A percentile compares a stretch with the other conserved stretches of the same genome.
These are phyloP conservation scores for Monosporascus ibericus DNA, from an alignment of 2,329 filamentous ascomycete genomes.

Conservation along the genomic window DNA sequence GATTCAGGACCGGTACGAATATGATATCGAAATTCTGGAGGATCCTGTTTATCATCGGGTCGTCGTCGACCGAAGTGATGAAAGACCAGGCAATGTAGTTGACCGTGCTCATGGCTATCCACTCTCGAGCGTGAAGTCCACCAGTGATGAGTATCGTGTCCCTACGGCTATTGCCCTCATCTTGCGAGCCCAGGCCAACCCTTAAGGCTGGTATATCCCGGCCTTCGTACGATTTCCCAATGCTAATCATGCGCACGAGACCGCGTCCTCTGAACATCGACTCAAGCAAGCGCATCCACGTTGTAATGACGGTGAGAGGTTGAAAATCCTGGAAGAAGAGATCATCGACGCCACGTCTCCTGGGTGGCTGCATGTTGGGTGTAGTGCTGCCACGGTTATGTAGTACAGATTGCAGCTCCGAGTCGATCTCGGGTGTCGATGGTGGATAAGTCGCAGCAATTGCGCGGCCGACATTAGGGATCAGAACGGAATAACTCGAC, in stretches of 20 bases:
- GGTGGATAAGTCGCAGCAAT: constrained; percentile 71
- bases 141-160: constrained; percentile 79
- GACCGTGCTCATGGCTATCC: constrained; percentile 89
- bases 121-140: constrained; percentile 89
- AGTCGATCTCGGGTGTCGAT: constrained; percentile 20
- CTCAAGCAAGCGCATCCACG: constrained; percentile 85
- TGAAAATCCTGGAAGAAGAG: constrained; percentile 93
- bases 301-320: constrained; percentile 71
- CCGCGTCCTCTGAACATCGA: constrained; percentile 72
- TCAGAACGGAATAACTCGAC: constrained; percentile 65
- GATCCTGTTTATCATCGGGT: constrained; percentile 64
- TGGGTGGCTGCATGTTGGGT: constrained; percentile 23
- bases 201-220: constrained; percentile 78
- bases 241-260: constrained; percentile 64
- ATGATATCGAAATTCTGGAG: constrained; percentile 82
- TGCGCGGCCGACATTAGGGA: constrained; percentile 72
- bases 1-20: constrained; percentile 83
- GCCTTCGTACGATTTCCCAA: constrained; percentile 85
- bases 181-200: constrained; percentile 49
- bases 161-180: constrained; percentile 37
- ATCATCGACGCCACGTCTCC: constrained; percentile 47
- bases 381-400: constrained; percentile 22
- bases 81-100: constrained; percentile 87
- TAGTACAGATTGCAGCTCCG: constrained; percentile 9
- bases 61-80: constrained; percentile 74